Percentiles rank a stretch among this genome's conserved stretches.
Conservation (phyloP, 2,329 filamentous ascomycete species). For the Ustulina deusta region DNA sequence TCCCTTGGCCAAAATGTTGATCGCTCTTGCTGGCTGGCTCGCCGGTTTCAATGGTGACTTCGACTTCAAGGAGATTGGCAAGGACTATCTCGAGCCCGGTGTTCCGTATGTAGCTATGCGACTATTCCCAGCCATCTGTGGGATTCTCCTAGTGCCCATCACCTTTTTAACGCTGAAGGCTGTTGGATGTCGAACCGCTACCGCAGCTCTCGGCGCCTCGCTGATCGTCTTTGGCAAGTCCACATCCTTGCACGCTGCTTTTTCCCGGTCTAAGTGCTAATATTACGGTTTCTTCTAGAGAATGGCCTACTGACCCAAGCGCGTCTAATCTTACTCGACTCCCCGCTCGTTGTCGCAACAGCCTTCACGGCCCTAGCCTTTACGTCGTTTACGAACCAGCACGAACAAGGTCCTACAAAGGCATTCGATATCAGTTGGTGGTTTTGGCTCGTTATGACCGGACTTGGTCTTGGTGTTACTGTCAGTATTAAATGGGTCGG, state of each 20-base stretch:
- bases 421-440: constrained; percentile 94
- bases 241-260: not conserved
- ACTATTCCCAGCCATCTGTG: constrained; percentile 88
- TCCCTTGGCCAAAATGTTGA: constrained; percentile 94
- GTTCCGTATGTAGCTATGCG: constrained; percentile 99
- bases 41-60: constrained; percentile 96
- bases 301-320: constrained; percentile 96
- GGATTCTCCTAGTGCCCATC: constrained; percentile 86
- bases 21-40: constrained; percentile 93
- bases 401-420: constrained; percentile 89
- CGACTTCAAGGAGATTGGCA: constrained; percentile 99
- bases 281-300: constrained; percentile 66
- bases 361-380: constrained; percentile 91
- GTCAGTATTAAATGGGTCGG: constrained; percentile 99
- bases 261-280: constrained; percentile 45
- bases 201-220: constrained; percentile 83
- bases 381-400: constrained; percentile 94
- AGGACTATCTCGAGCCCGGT: constrained; percentile 94
- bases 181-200: constrained; percentile 86
- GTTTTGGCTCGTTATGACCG: constrained; percentile 94
- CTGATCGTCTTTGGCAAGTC: constrained; percentile 90
- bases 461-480: constrained; percentile 88
- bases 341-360: constrained; percentile 91
- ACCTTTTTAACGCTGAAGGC: constrained; percentile 97
- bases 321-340: constrained; percentile 94